phyloP scores from a whole-genome alignment of 1,139 yeast genomes.

The Taiozyma sp. region DNA sequence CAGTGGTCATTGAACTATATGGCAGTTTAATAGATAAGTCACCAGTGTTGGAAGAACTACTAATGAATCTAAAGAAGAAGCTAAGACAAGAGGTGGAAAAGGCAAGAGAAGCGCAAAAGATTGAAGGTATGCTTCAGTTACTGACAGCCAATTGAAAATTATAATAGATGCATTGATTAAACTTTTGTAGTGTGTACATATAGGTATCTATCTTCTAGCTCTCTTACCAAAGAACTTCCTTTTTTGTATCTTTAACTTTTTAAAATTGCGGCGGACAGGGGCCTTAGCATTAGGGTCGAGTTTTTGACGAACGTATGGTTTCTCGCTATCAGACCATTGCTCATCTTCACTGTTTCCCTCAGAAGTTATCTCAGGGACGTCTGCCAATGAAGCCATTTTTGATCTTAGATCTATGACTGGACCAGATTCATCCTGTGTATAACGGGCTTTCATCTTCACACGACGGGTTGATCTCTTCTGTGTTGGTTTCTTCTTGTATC shows the following conservation, averaged over 20 bases:
- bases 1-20: slow-evolving; percentile 77
- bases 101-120: slow-evolving; percentile 83
- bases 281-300: slow-evolving; percentile 13
- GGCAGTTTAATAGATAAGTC: slow-evolving; percentile 67
- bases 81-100: slow-evolving; percentile 66
- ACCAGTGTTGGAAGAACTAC: slow-evolving; percentile 73
- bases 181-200: not conserved
- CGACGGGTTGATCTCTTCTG: slow-evolving; percentile 64
- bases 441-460: slow-evolving; percentile 48
- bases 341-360: slow-evolving; percentile 12
- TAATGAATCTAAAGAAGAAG: slow-evolving; percentile 54
- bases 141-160: slow-evolving; percentile 37
- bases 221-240: slow-evolving; percentile 16
- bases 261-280: slow-evolving; percentile 15
- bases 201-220: slow-evolving; percentile 12
- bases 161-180: not conserved
- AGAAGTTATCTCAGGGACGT: slow-evolving; percentile 3
- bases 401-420: slow-evolving; percentile 11
- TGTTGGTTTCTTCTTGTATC: slow-evolving; percentile 33
- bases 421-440: slow-evolving; percentile 8
- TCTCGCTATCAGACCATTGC: slow-evolving; percentile 24
- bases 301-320: slow-evolving; percentile 26
- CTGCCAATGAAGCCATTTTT: slow-evolving; percentile 10
- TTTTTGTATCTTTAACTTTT: slow-evolving; percentile 21
- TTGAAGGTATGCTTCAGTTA: slow-evolving; percentile 91